phyloP scores from a whole-genome alignment of 1,139 yeast species.

The Lizanozyma gosingica region DNA sequence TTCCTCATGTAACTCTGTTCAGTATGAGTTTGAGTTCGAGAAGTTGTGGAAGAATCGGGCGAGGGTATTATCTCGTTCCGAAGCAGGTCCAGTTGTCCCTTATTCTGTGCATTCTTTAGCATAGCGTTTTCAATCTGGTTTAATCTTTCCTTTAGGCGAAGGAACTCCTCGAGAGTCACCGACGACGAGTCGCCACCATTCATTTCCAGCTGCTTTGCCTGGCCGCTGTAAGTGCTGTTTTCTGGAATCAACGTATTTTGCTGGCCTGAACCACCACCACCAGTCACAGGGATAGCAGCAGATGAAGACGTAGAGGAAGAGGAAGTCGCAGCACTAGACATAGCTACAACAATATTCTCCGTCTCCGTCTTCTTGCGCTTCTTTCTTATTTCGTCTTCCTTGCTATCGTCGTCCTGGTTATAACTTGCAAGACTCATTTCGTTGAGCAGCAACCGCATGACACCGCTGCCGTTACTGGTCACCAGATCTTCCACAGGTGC shows the following conservation, averaged over 20 bases:
- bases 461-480: conserved; percentile 3
- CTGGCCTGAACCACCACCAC: not conserved
- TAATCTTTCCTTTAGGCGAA: not conserved
- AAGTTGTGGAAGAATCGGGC: not conserved
- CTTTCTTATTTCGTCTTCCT: conserved; percentile 11
- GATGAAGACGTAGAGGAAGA: too few species aligned
- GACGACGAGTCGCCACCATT: too few species aligned
- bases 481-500: conserved; percentile 6
- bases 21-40: not conserved
- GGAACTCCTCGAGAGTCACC: not conserved
- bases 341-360: conserved; percentile 5
- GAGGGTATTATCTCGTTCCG: not conserved
- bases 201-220: not conserved
- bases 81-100: too few species aligned
- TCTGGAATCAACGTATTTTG: not conserved
- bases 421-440: not conserved
- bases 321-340: not conserved
- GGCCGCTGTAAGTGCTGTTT: not conserved
- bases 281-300: not conserved
- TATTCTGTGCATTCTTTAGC: not conserved
- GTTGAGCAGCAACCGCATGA: conserved; percentile 1
- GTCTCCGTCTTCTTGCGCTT: conserved; percentile 8
- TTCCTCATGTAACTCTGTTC: too few species aligned
- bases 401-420: conserved; percentile 6
- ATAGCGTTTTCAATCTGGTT: not conserved